A percentile compares a stretch with the other conserved stretches of the same genome.
Conservation (phyloP, 2,329 filamentous ascomycete species). For the Beauveria sp. region DNA sequence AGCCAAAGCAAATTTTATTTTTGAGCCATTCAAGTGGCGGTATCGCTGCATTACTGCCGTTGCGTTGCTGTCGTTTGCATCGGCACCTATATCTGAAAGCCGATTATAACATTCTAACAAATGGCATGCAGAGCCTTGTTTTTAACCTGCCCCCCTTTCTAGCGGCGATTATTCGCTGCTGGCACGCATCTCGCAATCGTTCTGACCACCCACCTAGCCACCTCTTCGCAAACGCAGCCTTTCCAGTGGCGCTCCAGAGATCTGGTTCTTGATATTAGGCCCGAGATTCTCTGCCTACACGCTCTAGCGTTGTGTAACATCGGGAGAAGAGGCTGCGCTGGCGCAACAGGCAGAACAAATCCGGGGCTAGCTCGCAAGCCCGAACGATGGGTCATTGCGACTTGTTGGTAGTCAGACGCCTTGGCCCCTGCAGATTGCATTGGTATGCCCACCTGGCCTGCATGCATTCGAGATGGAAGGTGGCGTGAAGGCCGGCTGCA, state of each 20-base stretch:
- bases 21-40: conserved; percentile 4
- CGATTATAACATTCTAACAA: neutral
- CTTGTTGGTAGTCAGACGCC: neutral
- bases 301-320: neutral
- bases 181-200: neutral
- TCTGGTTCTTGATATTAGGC: neutral
- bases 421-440: conserved; percentile 8
- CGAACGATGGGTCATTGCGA: neutral
- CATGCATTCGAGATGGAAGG: conserved; percentile 7
- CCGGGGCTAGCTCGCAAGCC: neutral
- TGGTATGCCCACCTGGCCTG: conserved; percentile 5
- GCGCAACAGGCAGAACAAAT: neutral
- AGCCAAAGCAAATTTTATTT: neutral
- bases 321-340: neutral
- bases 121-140: neutral
- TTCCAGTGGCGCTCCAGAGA: neutral
- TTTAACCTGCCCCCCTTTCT: neutral
- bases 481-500: conserved; percentile 1
- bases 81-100: neutral
- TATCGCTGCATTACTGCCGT: neutral
- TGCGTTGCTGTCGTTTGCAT: neutral
- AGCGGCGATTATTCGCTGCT: no score
- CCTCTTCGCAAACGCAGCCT: neutral
- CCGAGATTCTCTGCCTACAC: neutral
- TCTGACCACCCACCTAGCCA: neutral